Evolutionary conservation across 371 early-diverging fungal genomes (phyloP), one percentile per base, ranked within the genome.

Genomic region (Nosema granulosis): DNA sequence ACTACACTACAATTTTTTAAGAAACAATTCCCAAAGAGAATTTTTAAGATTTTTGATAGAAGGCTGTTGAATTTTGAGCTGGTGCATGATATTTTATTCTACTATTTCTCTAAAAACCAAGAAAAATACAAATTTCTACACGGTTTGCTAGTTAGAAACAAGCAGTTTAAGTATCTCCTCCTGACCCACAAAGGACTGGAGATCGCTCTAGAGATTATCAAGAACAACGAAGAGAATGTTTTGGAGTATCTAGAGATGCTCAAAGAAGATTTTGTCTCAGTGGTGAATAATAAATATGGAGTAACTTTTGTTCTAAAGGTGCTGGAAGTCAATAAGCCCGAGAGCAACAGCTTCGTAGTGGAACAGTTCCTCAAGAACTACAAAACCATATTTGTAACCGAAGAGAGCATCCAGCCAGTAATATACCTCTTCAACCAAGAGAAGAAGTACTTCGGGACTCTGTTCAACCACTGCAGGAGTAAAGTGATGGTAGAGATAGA

Each of bases 371-470:
- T 24, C 9, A 32, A 43, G 12, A 49, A 66, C 9, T 66, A 49
- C n/a, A 66, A 49, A 49, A 32, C 18, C 16, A 66, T 66, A 9
- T 66, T 66, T 49, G 37, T 43, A 49, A 11, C 32, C 12, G 66
- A 66, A 49, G 49, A 35, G 1, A 66, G 66, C 29, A 49, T 66
- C 3, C 50, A 35, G 6, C 66, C 66, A 22, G 1, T 66, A n/a
- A 3, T 66, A 13, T 66, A 66, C 29, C 16, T 66, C 26, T 66
- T 66, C 29, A 66, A 66, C 29, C 66, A 66, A 49, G 66, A 66
- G 28, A 49, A 38, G 26, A 66, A 66, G 29, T 43, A 66, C 37
- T 66, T n/a, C 26, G 38, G 38, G 1, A 66, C 66, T 49, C 37
- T 66, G 16, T 66, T 66, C n/a, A 66, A 66, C n/a, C 43, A 38